Conservation (phyloP, 805 yeast species). For the Metschnikowia baotianmanensis region DNA sequence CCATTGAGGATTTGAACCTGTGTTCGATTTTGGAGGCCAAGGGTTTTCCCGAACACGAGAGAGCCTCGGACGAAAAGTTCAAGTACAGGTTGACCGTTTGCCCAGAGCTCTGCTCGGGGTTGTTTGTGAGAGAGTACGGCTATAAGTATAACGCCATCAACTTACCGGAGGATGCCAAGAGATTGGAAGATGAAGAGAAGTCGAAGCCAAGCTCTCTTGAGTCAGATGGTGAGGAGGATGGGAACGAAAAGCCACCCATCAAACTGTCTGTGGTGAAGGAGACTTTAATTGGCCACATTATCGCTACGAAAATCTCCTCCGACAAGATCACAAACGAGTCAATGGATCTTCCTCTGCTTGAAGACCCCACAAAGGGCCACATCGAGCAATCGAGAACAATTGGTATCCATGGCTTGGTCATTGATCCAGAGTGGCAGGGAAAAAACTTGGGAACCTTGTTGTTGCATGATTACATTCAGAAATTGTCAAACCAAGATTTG, state of each 20-base stretch:
- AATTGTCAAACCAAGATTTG: conserved; percentile 80
- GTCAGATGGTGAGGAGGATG: conserved; percentile 24
- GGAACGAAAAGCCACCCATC: conserved; percentile 41
- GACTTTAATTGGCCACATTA: conserved; percentile 72
- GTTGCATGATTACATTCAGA: conserved; percentile 86
- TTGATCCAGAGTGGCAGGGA: conserved; percentile 76
- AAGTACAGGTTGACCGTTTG: conserved; percentile 72
- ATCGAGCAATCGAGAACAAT: conserved; percentile 69
- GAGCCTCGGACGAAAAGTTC: conserved; percentile 61
- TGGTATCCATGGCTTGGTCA: conserved; percentile 80
- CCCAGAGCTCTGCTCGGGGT: conserved; percentile 89
- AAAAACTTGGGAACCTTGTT: conserved; percentile 79
- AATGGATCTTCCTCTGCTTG: conserved; percentile 56
- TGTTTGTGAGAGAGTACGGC: conserved; percentile 71
- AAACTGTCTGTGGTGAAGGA: conserved; percentile 55
- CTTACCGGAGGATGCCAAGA: conserved; percentile 40
- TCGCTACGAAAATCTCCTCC: conserved; percentile 67
- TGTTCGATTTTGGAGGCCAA: conserved; percentile 57
- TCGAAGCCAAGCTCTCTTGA: conserved; percentile 15
- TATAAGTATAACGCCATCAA: conserved; percentile 42
- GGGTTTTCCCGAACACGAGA: conserved; percentile 71
- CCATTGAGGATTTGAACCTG: conserved; percentile 56
- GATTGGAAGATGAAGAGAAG: conserved; percentile 27
- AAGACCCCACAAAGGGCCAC: conserved; percentile 52
- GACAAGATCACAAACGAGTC: conserved; percentile 52